Evolutionary conservation across 495 filamentous ascomycete species (phyloP).

Genomic region (Annulohypoxylon bovei): DNA sequence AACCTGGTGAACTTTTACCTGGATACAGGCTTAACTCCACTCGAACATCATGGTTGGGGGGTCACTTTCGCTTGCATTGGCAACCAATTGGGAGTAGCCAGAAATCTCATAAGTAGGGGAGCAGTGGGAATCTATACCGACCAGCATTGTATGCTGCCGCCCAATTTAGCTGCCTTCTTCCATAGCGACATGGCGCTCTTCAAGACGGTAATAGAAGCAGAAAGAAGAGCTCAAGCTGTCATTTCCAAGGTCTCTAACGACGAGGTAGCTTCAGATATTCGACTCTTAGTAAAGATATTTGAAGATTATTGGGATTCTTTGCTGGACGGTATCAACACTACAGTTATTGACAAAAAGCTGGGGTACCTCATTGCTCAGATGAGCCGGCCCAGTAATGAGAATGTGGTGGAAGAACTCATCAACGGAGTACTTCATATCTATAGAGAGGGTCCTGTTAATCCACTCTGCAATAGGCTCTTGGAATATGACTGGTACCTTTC

Average conservation of each 20-base stretch:
- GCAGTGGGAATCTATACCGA: not conserved
- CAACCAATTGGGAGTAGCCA: not conserved
- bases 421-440: not conserved
- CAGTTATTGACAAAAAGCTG: not conserved
- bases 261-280: not conserved
- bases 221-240: not conserved
- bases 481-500: not conserved
- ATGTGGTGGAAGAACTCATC: not conserved
- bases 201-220: not conserved
- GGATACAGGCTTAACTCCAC: not conserved
- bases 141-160: not conserved
- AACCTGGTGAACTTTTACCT: not conserved
- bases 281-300: not conserved
- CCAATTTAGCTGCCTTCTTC: not conserved
- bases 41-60: not conserved
- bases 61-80: not conserved
- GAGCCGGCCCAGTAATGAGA: not conserved
- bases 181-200: not conserved
- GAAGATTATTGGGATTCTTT: not conserved
- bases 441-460: not conserved
- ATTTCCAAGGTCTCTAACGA: not conserved
- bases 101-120: not conserved
- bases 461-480: not conserved
- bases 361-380: not conserved
- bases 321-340: not conserved